Evolutionary conservation across 176 grass and related monocot species (phyloP).

Genomic region (Oryza brachyantha): DNA sequence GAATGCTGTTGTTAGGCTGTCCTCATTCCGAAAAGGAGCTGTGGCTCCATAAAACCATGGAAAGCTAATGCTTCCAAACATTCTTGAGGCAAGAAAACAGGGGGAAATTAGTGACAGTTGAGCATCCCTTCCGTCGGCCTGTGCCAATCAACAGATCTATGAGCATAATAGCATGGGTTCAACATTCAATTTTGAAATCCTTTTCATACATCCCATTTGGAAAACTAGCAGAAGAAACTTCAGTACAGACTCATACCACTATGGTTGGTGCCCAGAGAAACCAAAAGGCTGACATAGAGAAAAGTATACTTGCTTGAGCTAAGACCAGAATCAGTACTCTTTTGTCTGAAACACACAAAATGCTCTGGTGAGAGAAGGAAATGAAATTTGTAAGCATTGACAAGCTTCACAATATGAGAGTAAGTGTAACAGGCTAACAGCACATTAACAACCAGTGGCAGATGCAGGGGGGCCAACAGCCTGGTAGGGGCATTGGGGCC

Average conservation of each 20-base stretch:
- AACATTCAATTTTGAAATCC: not conserved
- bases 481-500: not conserved
- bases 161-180: not conserved
- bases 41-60: conserved; percentile 64
- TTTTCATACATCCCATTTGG: not conserved
- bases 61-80: conserved; percentile 68
- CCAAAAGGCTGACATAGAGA: conserved; percentile 70
- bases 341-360: conserved; percentile 72
- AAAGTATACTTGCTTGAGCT: conserved; percentile 90
- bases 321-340: conserved; percentile 73
- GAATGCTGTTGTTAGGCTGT: conserved; percentile 68
- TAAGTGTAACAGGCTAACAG: not conserved
- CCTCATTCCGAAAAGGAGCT: conserved; percentile 49
- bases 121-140: conserved; percentile 83
- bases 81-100: conserved; percentile 81
- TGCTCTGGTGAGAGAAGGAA: conserved; percentile 16
- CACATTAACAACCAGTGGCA: not conserved
- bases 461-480: not conserved
- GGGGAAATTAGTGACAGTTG: conserved; percentile 71
- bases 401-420: not conserved
- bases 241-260: conserved; percentile 53
- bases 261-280: conserved; percentile 91
- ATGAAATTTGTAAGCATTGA: not conserved
- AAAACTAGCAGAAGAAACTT: conserved; percentile 15
- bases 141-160: conserved; percentile 31